These are phyloP conservation scores for Apiosordaria backusii DNA, from an alignment of 495 filamentous ascomycete species.

Conservation along the genomic window DNA sequence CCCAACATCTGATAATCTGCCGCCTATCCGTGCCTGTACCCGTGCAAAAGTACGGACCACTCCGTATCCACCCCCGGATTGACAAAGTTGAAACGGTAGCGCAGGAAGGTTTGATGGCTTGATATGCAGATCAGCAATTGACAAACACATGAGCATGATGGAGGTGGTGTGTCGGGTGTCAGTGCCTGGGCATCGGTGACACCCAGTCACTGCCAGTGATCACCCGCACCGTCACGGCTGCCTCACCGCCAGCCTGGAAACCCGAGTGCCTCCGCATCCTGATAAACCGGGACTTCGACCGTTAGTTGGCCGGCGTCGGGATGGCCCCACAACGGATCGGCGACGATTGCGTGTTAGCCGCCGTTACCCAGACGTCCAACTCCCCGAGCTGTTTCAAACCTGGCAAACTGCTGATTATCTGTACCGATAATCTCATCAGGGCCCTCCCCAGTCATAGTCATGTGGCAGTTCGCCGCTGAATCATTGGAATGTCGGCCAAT, in stretches of 20 bases:
- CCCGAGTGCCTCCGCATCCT: slow-evolving; percentile 1
- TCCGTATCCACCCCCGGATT: not conserved
- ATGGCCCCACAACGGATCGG: slow-evolving; percentile 18
- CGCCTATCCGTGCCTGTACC: no score
- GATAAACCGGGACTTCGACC: not conserved
- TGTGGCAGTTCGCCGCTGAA: not conserved
- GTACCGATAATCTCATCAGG: slow-evolving; percentile 7
- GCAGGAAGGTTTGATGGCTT: not conserved
- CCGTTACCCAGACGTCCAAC: slow-evolving; percentile 11
- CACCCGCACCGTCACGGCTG: slow-evolving; percentile 1
- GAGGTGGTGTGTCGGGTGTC: not conserved
- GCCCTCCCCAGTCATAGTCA: not conserved
- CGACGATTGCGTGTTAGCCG: slow-evolving; percentile 20
- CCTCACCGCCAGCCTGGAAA: not conserved
- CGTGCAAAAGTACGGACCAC: no score
- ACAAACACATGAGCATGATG: not conserved
- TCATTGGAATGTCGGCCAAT: not conserved
- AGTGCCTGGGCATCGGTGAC: not conserved
- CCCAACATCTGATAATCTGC: not conserved
- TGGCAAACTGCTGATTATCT: slow-evolving; percentile 6
- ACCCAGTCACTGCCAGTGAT: not conserved
- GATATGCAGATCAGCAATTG: slow-evolving; percentile 8
- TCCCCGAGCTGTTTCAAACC: slow-evolving; percentile 10
- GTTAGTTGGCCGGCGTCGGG: slow-evolving; percentile 9
- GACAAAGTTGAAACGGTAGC: slow-evolving; percentile 14